phyloP scores from a whole-genome alignment of 495 filamentous ascomycete species.

The Neurospora terricola region DNA sequence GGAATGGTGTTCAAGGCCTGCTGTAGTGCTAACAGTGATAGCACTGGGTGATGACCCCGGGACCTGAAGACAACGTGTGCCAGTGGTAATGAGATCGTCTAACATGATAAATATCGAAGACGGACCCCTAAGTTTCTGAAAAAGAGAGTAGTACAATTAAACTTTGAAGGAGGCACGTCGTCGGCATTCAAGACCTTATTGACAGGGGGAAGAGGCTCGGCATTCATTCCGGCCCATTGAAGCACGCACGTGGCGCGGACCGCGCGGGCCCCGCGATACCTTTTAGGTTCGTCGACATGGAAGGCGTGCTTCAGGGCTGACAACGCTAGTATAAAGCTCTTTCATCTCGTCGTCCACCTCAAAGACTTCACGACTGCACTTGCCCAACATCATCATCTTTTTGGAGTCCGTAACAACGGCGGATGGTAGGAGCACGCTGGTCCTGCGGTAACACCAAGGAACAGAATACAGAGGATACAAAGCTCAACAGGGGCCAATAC shows the following conservation, averaged over 20 bases:
- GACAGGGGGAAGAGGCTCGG: not conserved
- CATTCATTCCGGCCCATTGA: not conserved
- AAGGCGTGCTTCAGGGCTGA: not conserved
- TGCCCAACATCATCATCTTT: not conserved
- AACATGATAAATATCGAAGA: no score
- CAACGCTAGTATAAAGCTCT: not conserved
- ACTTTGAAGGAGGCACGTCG: not conserved
- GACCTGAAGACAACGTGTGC: no score
- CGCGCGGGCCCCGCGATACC: no score
- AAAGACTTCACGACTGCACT: not conserved
- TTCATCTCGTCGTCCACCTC: not conserved
- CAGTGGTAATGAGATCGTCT: no score
- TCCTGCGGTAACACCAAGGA: not conserved
- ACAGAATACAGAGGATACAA: no score
- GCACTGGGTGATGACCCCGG: no score
- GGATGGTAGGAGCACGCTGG: no score
- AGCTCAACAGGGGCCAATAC: not conserved
- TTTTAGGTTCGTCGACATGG: not conserved
- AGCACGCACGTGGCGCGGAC: not conserved
- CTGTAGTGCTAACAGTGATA: no score
- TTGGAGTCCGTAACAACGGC: not conserved
- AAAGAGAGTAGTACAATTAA: not conserved
- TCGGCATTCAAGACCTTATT: not conserved
- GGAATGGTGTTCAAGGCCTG: no score
- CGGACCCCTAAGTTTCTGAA: no score